These are phyloP conservation scores for Pestalotiopsis sp. DNA, from an alignment of 2,329 filamentous ascomycete genomes.

Conservation along the genomic window DNA sequence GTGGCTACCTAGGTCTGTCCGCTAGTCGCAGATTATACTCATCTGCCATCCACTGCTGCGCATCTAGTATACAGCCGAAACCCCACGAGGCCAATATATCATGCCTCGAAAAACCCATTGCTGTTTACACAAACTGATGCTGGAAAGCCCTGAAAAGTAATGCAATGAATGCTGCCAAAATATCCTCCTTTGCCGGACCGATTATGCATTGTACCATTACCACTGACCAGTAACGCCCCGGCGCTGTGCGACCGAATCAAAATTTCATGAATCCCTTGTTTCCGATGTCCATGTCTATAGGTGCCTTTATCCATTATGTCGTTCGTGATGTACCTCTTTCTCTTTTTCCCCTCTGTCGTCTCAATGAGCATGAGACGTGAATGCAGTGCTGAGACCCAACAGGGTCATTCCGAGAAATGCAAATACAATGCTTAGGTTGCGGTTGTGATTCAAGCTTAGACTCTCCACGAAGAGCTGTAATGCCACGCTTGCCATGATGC, in stretches of 20 bases:
- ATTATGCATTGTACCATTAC: not conserved
- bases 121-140: not conserved
- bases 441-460: conserved; percentile 78
- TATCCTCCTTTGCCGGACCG: not conserved
- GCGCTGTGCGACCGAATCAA: not conserved
- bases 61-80: too few relatives aligned
- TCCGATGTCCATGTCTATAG: not conserved
- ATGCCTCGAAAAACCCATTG: not conserved
- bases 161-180: not conserved
- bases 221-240: conserved; percentile 7
- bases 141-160: not conserved
- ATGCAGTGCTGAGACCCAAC: conserved; percentile 80
- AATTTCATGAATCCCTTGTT: not conserved
- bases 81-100: too few relatives aligned
- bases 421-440: conserved; percentile 76
- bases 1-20: too few relatives aligned
- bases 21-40: too few relatives aligned
- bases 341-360: too few relatives aligned
- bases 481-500: conserved; percentile 94
- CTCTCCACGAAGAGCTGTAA: conserved; percentile 88
- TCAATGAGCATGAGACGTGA: conserved; percentile 64
- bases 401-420: conserved; percentile 87
- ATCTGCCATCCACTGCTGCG: too few relatives aligned
- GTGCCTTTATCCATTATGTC: not conserved
- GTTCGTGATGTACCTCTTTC: not conserved